Evolutionary conservation across 768 basidiomycete species (phyloP).

Genomic region (Sutorius australiensis): DNA sequence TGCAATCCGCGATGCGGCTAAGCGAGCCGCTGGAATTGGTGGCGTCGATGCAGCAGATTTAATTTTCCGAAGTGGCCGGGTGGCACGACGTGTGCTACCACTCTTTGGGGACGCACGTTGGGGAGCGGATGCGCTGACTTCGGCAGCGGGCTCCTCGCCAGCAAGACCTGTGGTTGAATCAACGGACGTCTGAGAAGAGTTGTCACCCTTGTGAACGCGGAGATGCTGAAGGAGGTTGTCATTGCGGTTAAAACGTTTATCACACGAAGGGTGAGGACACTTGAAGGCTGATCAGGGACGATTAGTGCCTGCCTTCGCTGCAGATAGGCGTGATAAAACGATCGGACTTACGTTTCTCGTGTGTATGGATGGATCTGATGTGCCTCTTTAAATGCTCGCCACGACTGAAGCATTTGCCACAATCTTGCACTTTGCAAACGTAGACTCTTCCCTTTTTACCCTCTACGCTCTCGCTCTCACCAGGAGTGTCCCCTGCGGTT

Average conservation of each 20-base stretch:
- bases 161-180: slow-evolving; percentile 26
- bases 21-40: slow-evolving; percentile 31
- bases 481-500: slow-evolving; percentile 35
- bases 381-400: slow-evolving; percentile 77
- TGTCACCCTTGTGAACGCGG: slow-evolving; percentile 57
- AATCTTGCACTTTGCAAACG: slow-evolving; percentile 63
- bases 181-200: slow-evolving; percentile 32
- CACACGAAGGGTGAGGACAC: slow-evolving; percentile 64
- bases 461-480: slow-evolving; percentile 25
- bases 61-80: slow-evolving; percentile 33
- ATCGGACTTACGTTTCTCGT: slow-evolving; percentile 66
- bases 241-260: slow-evolving; percentile 72
- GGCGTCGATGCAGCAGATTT: slow-evolving; percentile 36
- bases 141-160: slow-evolving; percentile 22
- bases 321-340: slow-evolving; percentile 13
- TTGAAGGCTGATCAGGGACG: slow-evolving; percentile 55
- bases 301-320: slow-evolving; percentile 18
- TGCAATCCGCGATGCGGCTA: slow-evolving; percentile 32
- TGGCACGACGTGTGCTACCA: slow-evolving; percentile 22
- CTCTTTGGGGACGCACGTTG: slow-evolving; percentile 26
- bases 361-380: slow-evolving; percentile 69
- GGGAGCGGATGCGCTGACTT: slow-evolving; percentile 18
- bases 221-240: slow-evolving; percentile 80
- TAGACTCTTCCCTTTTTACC: slow-evolving; percentile 40
- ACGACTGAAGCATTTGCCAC: slow-evolving; percentile 70